Conservation (phyloP, 208 protist species). For the Endotrypanum monterogeii region DNA sequence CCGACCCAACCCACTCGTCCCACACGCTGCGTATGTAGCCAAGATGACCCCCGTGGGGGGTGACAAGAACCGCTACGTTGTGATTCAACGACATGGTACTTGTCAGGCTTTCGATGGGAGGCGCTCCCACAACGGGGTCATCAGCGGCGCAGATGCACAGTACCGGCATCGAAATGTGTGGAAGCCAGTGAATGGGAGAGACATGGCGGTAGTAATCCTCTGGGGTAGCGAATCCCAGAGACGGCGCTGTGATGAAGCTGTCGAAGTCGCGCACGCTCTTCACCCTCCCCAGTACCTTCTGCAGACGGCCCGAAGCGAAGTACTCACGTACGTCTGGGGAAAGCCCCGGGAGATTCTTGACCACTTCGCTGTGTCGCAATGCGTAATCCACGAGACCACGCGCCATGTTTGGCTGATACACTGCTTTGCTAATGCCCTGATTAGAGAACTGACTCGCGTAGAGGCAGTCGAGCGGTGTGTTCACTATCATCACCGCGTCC, state of each 20-base stretch:
- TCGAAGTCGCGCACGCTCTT: conserved; percentile 65
- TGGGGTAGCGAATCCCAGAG: conserved; percentile 51
- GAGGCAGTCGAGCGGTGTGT: conserved; percentile 61
- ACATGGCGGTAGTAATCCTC: conserved; percentile 70
- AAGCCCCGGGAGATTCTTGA: conserved; percentile 44
- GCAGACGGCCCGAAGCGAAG: conserved; percentile 26
- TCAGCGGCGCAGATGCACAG: conserved; percentile 65
- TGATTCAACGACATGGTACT: conserved; percentile 39
- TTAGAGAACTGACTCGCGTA: conserved; percentile 39
- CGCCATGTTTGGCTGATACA: conserved; percentile 69
- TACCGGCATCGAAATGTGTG: conserved; percentile 44
- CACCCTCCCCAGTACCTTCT: conserved; percentile 37
- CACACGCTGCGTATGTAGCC: conserved; percentile 45
- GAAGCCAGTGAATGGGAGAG: conserved; percentile 50
- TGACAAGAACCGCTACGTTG: conserved; percentile 42
- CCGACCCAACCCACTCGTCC: conserved; percentile 45
- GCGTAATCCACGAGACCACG: conserved; percentile 46
- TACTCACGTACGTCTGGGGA: conserved; percentile 30
- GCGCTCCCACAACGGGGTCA: conserved; percentile 55
- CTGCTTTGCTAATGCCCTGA: conserved; percentile 8
- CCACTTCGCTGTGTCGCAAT: conserved; percentile 47
- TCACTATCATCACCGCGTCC: conserved; percentile 53
- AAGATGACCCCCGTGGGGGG: conserved; percentile 63
- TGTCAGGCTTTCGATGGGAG: conserved; percentile 31
- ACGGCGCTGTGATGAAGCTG: conserved; percentile 53